A percentile compares a stretch with the other conserved stretches of the same genome.
phyloP scores from a whole-genome alignment of 2,329 filamentous ascomycete species.

The Aspergillus sp. region DNA sequence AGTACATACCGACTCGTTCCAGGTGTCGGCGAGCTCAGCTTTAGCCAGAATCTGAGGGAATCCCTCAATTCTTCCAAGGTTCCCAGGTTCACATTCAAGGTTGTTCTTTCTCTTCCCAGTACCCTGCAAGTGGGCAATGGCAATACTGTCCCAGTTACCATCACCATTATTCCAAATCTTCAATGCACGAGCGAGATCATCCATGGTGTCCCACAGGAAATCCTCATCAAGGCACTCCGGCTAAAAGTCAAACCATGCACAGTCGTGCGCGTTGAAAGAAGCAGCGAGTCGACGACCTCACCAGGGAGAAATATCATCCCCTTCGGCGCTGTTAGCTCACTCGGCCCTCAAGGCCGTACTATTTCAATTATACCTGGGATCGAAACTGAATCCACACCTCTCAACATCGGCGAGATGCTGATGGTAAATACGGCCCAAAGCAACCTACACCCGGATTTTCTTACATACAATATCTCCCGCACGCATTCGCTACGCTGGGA shows the following conservation, averaged over 20 bases:
- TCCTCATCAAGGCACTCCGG: neutral
- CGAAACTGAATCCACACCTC: neutral
- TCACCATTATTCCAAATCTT: neutral
- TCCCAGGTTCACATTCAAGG: neutral
- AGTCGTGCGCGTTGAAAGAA: neutral
- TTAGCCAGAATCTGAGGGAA: conserved; percentile 2
- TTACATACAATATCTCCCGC: conserved; percentile 3
- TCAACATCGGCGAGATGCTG: neutral
- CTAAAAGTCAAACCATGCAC: neutral
- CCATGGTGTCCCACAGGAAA: neutral
- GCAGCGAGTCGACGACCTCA: neutral
- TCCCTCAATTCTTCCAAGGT: neutral
- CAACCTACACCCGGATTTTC: neutral
- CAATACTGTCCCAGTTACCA: neutral
- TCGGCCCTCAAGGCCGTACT: neutral
- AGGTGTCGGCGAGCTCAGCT: neutral
- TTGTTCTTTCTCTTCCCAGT: neutral
- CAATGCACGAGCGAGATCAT: neutral
- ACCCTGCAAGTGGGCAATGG: conserved; percentile 1
- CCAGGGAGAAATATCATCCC: neutral
- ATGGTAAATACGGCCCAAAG: neutral
- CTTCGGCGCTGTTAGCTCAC: neutral
- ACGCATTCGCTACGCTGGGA: neutral
- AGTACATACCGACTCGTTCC: neutral
- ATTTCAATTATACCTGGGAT: neutral